Conservation (phyloP, 768 basidiomycete genomes). For the Mycena albidolilacea region DNA sequence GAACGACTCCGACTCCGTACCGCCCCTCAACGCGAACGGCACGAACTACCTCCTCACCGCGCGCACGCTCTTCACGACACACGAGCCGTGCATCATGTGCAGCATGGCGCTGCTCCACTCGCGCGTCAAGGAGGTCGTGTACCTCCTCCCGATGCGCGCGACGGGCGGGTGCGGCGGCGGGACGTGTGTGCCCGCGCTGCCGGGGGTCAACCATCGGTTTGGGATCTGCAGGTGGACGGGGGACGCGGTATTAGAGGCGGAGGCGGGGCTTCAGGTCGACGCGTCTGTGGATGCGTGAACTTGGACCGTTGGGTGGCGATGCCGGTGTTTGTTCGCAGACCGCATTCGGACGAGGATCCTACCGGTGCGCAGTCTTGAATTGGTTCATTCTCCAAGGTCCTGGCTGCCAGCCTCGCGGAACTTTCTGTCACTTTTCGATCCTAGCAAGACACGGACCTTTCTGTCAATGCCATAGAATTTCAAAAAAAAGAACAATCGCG, state of each 20-base stretch:
- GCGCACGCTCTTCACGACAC: slow-evolving; percentile 88
- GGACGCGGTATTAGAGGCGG: slow-evolving; percentile 27
- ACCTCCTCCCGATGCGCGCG: slow-evolving; percentile 76
- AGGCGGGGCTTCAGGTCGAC: slow-evolving; percentile 45
- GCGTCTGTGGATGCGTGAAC: slow-evolving; percentile 56
- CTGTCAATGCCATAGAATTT: too few species aligned
- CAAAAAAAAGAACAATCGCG: too few species aligned
- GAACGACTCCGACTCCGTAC: slow-evolving; percentile 37
- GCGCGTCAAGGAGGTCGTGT: slow-evolving; percentile 90
- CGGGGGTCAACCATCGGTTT: slow-evolving; percentile 93
- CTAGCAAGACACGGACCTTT: too few species aligned
- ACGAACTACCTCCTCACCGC: slow-evolving; percentile 91
- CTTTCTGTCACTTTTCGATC: background rate
- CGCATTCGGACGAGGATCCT: too few species aligned
- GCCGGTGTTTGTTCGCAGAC: too few species aligned
- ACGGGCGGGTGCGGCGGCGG: slow-evolving; percentile 92
- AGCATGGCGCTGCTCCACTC: slow-evolving; percentile 97
- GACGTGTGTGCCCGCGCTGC: slow-evolving; percentile 82
- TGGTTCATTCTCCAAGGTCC: too few species aligned
- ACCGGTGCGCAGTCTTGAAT: too few species aligned
- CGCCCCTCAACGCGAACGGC: slow-evolving; percentile 62
- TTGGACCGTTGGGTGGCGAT: too few species aligned
- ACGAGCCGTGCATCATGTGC: slow-evolving; percentile 99
- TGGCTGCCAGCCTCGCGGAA: too few species aligned
- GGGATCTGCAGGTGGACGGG: slow-evolving; percentile 77